A percentile compares a stretch with the other conserved stretches of the same genome.
These are phyloP conservation scores for Alternaria triticimaculans DNA, from an alignment of 2,329 filamentous ascomycete species.

Conservation along the genomic window DNA sequence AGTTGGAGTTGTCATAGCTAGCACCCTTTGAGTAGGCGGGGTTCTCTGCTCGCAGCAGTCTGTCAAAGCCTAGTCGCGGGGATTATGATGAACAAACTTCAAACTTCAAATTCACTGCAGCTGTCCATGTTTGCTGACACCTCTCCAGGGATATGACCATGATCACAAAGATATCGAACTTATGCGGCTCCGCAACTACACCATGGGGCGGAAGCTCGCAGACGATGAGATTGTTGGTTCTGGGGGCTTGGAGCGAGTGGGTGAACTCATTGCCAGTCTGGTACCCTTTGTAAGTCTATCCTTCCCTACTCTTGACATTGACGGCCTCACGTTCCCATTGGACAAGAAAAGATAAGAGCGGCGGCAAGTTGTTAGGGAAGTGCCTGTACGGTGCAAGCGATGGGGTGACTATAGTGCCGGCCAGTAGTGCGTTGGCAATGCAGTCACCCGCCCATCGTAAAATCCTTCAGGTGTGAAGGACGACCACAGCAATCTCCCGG, in stretches of 20 bases:
- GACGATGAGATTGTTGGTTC: constrained; percentile 68
- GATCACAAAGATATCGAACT: constrained; percentile 82
- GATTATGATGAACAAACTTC: background rate
- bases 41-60: background rate
- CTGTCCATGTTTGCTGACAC: constrained; percentile 28
- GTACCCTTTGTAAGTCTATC: constrained; percentile 75
- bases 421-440: constrained; percentile 42
- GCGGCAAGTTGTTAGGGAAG: constrained; percentile 15
- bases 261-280: constrained; percentile 70
- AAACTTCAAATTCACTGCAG: background rate
- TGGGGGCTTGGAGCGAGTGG: constrained; percentile 69
- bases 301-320: background rate
- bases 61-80: background rate
- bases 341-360: background rate
- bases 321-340: constrained; percentile 3
- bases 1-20: background rate
- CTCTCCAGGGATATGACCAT: constrained; percentile 70
- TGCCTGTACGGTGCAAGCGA: constrained; percentile 25
- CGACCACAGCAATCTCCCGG: background rate
- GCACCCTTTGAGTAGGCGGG: background rate
- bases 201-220: constrained; percentile 69
- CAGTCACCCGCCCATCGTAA: constrained; percentile 31
- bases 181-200: constrained; percentile 81
- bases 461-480: background rate
- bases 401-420: constrained; percentile 20